Base-by-base conservation (phyloP, 2,329 filamentous ascomycete genomes). In the Botrytis byssoidea region DNA sequence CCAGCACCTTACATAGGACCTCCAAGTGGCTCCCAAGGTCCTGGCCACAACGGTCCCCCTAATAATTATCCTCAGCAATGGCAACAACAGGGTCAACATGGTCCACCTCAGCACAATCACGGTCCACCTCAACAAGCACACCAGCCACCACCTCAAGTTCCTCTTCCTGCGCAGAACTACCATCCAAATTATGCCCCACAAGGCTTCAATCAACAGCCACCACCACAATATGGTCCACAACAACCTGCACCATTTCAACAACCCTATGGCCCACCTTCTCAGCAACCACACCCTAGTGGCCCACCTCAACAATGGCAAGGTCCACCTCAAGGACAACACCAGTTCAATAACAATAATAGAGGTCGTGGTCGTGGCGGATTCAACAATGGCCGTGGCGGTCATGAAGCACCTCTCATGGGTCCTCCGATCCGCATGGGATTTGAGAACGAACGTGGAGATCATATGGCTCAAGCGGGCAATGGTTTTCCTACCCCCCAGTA, bases 161-260 rank as follows among this genome's bases (percentile, higher is more conserved):
- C 86, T 42, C 81, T 89, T 48, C 84, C 87, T 68, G 82, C 86
- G 46, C 83, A 85, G 74, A 88, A 87, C 77, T 89, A 89, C 77
- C 88, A 89, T 76, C 87, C 87, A 48, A 88, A 87, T 80, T 90
- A 89, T 79, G 85, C 87, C 57, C 85, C 86, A 59, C 89, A 89
- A 77, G 81, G 84, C 14, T 90, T 89, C 74, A 81, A 86, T 70
- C 78, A 79, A 44, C 35, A 35, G n/a, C 72, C 78, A 42, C 72
- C 78, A 69, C 74, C 73, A 61, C 77, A 78, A 73, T 74, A 79
- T 65, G 84, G 84, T 77, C 81, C 79, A 77, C 80, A 81, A 57
- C 81, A 81, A 74, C 77, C 81, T 72, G 77, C 81, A 48, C 79
- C 82, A 51, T 69, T 69, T 61, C 81, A 81, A 65, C 82, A 80